These are phyloP conservation scores for Elongisporangium anandrum DNA, from an alignment of 352 stramenopile species.

Conservation along the genomic window DNA sequence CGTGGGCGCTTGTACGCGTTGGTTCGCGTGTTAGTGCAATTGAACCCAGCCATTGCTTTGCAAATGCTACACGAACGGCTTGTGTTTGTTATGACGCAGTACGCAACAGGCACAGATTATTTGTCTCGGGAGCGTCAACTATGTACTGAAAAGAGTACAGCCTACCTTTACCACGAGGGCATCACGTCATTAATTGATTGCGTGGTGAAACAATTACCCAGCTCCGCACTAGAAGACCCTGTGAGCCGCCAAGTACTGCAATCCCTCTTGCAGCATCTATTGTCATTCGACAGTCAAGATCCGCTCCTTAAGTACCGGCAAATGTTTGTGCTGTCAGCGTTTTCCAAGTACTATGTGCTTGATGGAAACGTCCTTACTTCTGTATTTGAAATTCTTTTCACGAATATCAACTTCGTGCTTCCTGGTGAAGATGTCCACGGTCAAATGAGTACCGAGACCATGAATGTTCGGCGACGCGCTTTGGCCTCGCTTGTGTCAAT, in stretches of 20 bases:
- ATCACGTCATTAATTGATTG: slow-evolving; percentile 67
- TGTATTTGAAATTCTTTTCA: slow-evolving; percentile 77
- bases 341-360: slow-evolving; percentile 73
- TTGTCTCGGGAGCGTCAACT: slow-evolving; percentile 36
- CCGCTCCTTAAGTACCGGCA: slow-evolving; percentile 75
- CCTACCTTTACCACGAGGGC: slow-evolving; percentile 76
- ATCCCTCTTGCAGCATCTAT: slow-evolving; percentile 42
- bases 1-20: slow-evolving; percentile 71
- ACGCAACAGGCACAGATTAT: slow-evolving; percentile 41
- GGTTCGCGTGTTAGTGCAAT: slow-evolving; percentile 58
- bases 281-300: slow-evolving; percentile 49
- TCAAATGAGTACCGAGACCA: slow-evolving; percentile 61
- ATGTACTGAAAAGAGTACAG: slow-evolving; percentile 55
- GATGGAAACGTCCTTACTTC: slow-evolving; percentile 50
- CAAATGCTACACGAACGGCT: slow-evolving; percentile 58
- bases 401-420: slow-evolving; percentile 67
- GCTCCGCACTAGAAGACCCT: slow-evolving; percentile 28
- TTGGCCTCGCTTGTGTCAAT: slow-evolving; percentile 73
- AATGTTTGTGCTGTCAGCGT: slow-evolving; percentile 58
- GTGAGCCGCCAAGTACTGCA: slow-evolving; percentile 40
- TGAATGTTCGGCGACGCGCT: slow-evolving; percentile 63
- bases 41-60: slow-evolving; percentile 42
- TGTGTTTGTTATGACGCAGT: slow-evolving; percentile 48
- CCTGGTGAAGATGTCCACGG: slow-evolving; percentile 61
- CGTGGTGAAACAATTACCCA: slow-evolving; percentile 68